Conservation (phyloP, 2,329 filamentous ascomycete species). For the Aspergillus sp. region DNA sequence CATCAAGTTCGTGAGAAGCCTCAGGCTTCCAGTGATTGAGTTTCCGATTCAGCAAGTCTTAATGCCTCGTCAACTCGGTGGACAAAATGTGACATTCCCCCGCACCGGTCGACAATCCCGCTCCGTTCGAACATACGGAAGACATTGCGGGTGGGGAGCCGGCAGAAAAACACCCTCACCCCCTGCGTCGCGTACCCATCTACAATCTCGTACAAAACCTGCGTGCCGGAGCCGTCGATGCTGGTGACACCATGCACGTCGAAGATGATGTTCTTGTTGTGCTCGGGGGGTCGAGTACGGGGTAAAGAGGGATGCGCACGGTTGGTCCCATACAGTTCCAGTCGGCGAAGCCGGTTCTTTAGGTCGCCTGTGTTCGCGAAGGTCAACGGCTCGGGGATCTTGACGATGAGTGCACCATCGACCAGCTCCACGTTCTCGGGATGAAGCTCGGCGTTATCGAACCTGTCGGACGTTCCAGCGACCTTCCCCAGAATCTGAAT, state of each 20-base stretch:
- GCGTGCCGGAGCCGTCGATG: conserved; percentile 88
- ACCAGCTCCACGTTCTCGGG: conserved; percentile 78
- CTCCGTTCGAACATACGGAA: conserved; percentile 72
- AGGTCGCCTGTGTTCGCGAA: conserved; percentile 96
- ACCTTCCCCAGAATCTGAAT: conserved; percentile 95
- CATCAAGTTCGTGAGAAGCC: neutral
- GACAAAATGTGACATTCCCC: conserved; percentile 76
- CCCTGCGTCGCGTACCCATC: conserved; percentile 72
- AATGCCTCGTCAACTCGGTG: conserved; percentile 81
- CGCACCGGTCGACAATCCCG: conserved; percentile 81
- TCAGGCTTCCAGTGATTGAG: conserved; percentile 42
- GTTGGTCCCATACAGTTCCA: conserved; percentile 88
- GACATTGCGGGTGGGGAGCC: conserved; percentile 56
- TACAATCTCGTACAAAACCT: conserved; percentile 90
- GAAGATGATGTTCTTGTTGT: conserved; percentile 91
- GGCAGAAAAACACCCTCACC: conserved; percentile 59
- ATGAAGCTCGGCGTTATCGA: conserved; percentile 78
- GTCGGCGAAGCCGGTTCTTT: conserved; percentile 74
- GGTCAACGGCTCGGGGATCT: conserved; percentile 93
- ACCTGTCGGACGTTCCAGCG: conserved; percentile 71
- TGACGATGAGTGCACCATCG: conserved; percentile 90
- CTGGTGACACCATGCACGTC: conserved; percentile 97
- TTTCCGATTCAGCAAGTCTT: conserved; percentile 72
- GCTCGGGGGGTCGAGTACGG: conserved; percentile 70
- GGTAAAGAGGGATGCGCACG: conserved; percentile 85